Evolutionary conservation across 2,329 filamentous ascomycete species (phyloP).

Genomic region (Coniochaeta sp.): DNA sequence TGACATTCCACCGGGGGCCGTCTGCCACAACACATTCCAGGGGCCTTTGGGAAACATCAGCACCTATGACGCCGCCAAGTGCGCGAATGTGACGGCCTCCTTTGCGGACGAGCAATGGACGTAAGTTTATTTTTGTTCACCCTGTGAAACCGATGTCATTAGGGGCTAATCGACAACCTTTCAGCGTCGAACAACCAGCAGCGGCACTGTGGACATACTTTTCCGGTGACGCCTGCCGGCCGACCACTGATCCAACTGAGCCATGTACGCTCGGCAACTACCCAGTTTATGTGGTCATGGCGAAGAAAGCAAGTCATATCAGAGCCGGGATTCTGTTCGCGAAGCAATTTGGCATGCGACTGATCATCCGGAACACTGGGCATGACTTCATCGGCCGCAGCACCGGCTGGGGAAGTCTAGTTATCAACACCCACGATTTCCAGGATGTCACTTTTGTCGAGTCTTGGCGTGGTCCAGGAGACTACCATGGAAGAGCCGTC

Average conservation of each 20-base stretch:
- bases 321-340: slow-evolving; percentile 31
- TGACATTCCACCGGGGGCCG: slow-evolving; percentile 19
- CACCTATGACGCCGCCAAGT: slow-evolving; percentile 27
- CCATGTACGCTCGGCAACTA: slow-evolving; percentile 31
- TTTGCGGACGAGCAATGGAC: slow-evolving; percentile 27
- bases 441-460: slow-evolving; percentile 36
- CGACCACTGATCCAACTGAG: slow-evolving; percentile 21
- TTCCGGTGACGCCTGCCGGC: slow-evolving; percentile 32
- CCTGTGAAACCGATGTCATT: background rate
- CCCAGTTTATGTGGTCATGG: slow-evolving; percentile 24
- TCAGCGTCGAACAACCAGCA: slow-evolving; percentile 12
- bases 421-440: slow-evolving; percentile 49
- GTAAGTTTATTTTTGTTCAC: slow-evolving; percentile 15
- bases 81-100: slow-evolving; percentile 19
- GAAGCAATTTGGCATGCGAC: slow-evolving; percentile 36
- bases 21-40: slow-evolving; percentile 28
- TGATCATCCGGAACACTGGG: slow-evolving; percentile 49
- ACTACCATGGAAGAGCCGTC: slow-evolving; percentile 39
- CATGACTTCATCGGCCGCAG: slow-evolving; percentile 52
- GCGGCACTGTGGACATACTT: slow-evolving; percentile 33
- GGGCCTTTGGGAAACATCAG: slow-evolving; percentile 25
- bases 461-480: slow-evolving; percentile 18
- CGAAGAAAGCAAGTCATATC: slow-evolving; percentile 20
- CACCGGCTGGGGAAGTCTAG: slow-evolving; percentile 51
- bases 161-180: background rate